Evolutionary conservation across 768 basidiomycete genomes (phyloP).

Genomic region (Lactarius hatsudake): DNA sequence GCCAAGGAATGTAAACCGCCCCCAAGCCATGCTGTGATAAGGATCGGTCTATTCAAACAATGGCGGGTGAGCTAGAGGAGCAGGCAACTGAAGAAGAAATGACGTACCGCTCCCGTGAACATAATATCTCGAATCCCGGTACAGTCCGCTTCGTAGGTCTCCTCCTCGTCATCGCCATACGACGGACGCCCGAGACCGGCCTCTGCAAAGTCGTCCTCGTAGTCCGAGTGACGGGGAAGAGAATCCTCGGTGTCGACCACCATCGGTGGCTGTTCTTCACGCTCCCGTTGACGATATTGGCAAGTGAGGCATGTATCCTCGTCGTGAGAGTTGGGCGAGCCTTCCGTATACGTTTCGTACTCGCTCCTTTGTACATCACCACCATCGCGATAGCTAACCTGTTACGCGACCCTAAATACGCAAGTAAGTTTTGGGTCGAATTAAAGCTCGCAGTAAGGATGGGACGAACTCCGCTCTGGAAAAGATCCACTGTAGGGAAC

Average conservation of each 20-base stretch:
- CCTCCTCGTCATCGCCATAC: slow-evolving; percentile 33
- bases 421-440: not conserved
- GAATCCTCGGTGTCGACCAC: not conserved
- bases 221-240: slow-evolving; percentile 22
- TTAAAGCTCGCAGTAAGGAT: not conserved
- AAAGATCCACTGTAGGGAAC: slow-evolving; percentile 33
- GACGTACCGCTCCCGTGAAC: slow-evolving; percentile 54
- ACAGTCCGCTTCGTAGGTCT: slow-evolving; percentile 37
- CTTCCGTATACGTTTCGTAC: slow-evolving; percentile 43
- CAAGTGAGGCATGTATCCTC: slow-evolving; percentile 37
- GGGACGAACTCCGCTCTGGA: slow-evolving; percentile 32
- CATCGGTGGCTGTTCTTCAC: slow-evolving; percentile 10
- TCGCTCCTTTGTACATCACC: slow-evolving; percentile 11
- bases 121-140: slow-evolving; percentile 59
- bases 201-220: slow-evolving; percentile 30
- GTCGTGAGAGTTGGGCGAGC: slow-evolving; percentile 43
- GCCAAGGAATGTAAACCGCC: slow-evolving; percentile 36
- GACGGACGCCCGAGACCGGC: slow-evolving; percentile 27
- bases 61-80: not conserved
- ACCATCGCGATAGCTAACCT: slow-evolving; percentile 9
- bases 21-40: slow-evolving; percentile 39
- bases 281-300: slow-evolving; percentile 6
- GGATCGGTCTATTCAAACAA: slow-evolving; percentile 44
- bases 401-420: slow-evolving; percentile 4
- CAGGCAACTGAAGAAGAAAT: not conserved